Percentiles rank a stretch among this genome's conserved stretches.
phyloP scores from a whole-genome alignment of 192 early-diverging fungal species.

The Coemansia furcata region DNA sequence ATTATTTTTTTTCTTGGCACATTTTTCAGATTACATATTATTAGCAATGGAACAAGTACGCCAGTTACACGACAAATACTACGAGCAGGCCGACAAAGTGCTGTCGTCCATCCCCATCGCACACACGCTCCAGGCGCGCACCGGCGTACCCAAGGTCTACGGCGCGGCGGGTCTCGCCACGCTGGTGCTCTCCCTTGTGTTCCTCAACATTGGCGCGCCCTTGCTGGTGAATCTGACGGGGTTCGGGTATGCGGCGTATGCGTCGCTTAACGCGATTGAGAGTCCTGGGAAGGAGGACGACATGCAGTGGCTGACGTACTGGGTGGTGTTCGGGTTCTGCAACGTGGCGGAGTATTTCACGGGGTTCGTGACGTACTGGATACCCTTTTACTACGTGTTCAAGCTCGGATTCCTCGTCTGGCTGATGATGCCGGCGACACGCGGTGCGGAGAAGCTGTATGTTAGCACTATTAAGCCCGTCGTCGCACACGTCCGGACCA shows the following conservation, averaged over 20 bases:
- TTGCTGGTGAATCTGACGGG: conserved; percentile 83
- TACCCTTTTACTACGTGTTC: conserved; percentile 92
- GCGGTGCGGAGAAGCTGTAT: conserved; percentile 84
- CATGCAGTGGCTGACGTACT: conserved; percentile 90
- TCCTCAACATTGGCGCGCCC: conserved; percentile 83
- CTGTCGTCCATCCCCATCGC: conserved; percentile 66
- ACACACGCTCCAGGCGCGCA: conserved; percentile 67
- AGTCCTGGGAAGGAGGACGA: conserved; percentile 72
- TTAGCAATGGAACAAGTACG: conserved; percentile 40
- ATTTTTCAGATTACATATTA: no score
- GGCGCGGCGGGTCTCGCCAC: conserved; percentile 61
- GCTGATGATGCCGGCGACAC: conserved; percentile 71
- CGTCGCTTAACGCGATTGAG: conserved; percentile 92
- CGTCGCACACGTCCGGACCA: conserved; percentile 49
- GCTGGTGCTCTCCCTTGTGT: conserved; percentile 71
- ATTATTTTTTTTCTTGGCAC: background rate
- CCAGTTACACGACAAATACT: conserved; percentile 47
- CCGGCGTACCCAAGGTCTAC: conserved; percentile 91
- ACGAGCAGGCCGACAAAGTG: conserved; percentile 60
- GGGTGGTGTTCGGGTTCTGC: conserved; percentile 86
- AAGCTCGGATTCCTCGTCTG: conserved; percentile 90
- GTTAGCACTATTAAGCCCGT: conserved; percentile 69
- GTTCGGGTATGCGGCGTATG: conserved; percentile 92
- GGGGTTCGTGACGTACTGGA: conserved; percentile 88
- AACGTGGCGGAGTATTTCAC: conserved; percentile 88